These are phyloP conservation scores for Thraustotheca clavata DNA, from an alignment of 352 stramenopile species.

Conservation along the genomic window DNA sequence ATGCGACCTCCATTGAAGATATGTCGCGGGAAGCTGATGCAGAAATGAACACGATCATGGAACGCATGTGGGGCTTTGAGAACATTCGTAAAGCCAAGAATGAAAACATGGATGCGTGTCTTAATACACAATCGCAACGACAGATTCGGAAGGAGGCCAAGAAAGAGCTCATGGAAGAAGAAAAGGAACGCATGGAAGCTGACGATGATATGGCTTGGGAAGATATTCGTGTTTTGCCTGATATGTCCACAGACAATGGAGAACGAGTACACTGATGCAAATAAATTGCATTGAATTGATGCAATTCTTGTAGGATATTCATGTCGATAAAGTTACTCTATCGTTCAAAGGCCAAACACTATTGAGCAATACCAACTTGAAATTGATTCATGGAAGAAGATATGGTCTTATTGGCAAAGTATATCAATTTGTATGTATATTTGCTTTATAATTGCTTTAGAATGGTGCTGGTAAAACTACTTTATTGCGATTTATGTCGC, in stretches of 20 bases:
- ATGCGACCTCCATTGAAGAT: constrained; percentile 64
- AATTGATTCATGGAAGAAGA: constrained; percentile 69
- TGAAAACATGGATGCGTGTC: constrained; percentile 59
- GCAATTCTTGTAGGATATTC: constrained; percentile 49
- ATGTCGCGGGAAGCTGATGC: constrained; percentile 36
- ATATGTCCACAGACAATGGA: constrained; percentile 67
- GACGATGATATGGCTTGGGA: constrained; percentile 73
- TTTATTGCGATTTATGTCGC: constrained; percentile 92
- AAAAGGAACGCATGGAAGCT: constrained; percentile 44
- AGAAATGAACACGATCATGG: constrained; percentile 59
- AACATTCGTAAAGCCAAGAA: constrained; percentile 74
- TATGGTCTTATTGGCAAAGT: constrained; percentile 92
- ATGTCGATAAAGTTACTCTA: constrained; percentile 80
- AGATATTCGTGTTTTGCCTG: constrained; percentile 59
- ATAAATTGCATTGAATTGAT: not conserved
- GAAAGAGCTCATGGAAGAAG: constrained; percentile 49
- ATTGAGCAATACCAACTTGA: constrained; percentile 77
- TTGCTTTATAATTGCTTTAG: constrained; percentile 14
- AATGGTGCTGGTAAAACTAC: constrained; percentile 92
- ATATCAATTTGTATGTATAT: constrained; percentile 25
- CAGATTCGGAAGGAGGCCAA: constrained; percentile 76
- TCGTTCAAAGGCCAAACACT: constrained; percentile 88
- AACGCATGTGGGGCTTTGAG: constrained; percentile 82
- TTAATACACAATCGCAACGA: constrained; percentile 63
- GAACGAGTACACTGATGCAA: constrained; percentile 28